Evolutionary conservation across 345 rosid genomes (phyloP).

Genomic region (Geranium brycei): DNA sequence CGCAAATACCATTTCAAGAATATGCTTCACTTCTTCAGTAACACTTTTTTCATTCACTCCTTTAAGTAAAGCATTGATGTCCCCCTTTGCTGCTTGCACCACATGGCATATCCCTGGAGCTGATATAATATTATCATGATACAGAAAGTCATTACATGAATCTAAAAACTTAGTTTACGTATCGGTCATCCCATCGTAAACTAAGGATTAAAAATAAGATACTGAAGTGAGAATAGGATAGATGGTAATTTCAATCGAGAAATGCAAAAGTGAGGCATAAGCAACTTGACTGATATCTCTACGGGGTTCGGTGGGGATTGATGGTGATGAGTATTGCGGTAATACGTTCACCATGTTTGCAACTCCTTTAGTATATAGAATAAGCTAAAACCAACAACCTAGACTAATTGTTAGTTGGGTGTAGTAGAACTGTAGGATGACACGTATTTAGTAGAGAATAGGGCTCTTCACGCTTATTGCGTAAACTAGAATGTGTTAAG

Average conservation of each 20-base stretch:
- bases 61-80: conserved; percentile 41
- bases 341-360: not conserved
- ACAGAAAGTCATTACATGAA: not conserved
- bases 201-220: not conserved
- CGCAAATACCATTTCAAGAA: conserved; percentile 58
- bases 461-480: not conserved
- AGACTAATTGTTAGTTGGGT: not conserved
- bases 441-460: too few species aligned
- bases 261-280: not conserved
- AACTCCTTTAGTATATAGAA: too few species aligned
- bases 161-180: not conserved
- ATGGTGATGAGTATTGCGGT: not conserved
- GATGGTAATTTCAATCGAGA: not conserved
- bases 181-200: not conserved
- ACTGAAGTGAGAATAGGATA: not conserved
- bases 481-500: not conserved
- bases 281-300: not conserved
- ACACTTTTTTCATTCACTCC: conserved; percentile 43
- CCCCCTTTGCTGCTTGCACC: conserved; percentile 55
- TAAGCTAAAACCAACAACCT: too few species aligned
- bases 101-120: conserved; percentile 44
- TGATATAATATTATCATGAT: conserved; percentile 2
- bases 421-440: too few species aligned
- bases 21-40: conserved; percentile 57
- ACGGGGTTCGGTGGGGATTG: not conserved